A percentile compares a stretch with the other conserved stretches of the same genome.
These are phyloP conservation scores for Cicer judaicum DNA, from an alignment of 306 rosid species.

Conservation along the genomic window DNA sequence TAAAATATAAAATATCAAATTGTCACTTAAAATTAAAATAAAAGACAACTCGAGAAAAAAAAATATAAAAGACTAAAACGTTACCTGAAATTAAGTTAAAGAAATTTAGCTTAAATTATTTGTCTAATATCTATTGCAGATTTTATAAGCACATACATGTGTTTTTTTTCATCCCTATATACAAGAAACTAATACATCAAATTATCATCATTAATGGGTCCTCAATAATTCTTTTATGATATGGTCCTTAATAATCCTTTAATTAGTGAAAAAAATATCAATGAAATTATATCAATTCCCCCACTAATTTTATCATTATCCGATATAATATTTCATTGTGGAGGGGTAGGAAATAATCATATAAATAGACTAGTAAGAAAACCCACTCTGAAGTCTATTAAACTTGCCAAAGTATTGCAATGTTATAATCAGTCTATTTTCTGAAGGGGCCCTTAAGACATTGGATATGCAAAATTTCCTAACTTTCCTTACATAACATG, in stretches of 20 bases:
- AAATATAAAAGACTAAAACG: too few relatives aligned
- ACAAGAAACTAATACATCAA: conserved; percentile 38
- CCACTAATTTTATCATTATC: conserved; percentile 40
- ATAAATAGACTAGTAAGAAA: conserved; percentile 40
- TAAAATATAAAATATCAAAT: too few relatives aligned
- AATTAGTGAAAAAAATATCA: conserved; percentile 27
- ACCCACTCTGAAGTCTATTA: conserved; percentile 46
- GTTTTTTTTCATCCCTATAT: too few relatives aligned
- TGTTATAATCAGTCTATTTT: conserved; percentile 45
- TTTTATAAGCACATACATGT: too few relatives aligned
- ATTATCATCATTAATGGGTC: conserved; percentile 44
- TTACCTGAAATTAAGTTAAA: too few relatives aligned
- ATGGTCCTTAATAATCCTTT: conserved; percentile 32
- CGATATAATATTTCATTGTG: conserved; percentile 45
- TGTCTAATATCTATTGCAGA: too few relatives aligned
- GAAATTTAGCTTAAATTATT: too few relatives aligned
- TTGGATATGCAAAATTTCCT: conserved; percentile 50
- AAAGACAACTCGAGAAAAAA: too few relatives aligned
- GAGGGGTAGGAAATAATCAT: conserved; percentile 54
- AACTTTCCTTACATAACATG: conserved; percentile 49
- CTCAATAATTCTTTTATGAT: conserved; percentile 18
- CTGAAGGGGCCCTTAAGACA: conserved; percentile 51
- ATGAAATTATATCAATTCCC: conserved; percentile 47
- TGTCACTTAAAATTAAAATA: too few relatives aligned
- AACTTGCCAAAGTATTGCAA: conserved; percentile 58